phyloP scores from a whole-genome alignment of 208 protist genomes.

The Borovskyia barvae region DNA sequence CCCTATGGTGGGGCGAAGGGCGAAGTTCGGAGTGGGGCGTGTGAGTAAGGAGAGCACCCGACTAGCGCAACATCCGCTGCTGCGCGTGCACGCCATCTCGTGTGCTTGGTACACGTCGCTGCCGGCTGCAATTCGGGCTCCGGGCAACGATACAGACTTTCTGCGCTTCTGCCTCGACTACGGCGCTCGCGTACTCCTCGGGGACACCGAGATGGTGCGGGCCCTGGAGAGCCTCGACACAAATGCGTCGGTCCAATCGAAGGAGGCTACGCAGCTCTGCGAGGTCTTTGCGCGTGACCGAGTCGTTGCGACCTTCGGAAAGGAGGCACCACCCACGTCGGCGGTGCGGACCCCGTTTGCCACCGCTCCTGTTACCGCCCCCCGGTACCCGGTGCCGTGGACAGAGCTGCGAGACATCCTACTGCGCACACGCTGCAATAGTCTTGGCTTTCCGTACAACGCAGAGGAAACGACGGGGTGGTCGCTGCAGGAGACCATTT shows the following conservation, averaged over 20 bases:
- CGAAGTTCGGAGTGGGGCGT: no score
- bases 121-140: conserved; percentile 46
- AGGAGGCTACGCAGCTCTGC: conserved; percentile 42
- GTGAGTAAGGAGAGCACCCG: no score
- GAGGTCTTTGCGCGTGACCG: conserved; percentile 57
- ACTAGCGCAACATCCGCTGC: conserved; percentile 19
- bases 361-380: conserved; percentile 21
- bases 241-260: conserved; percentile 40
- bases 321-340: background rate
- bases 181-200: conserved; percentile 42
- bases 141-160: conserved; percentile 76
- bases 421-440: conserved; percentile 67
- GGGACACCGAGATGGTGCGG: conserved; percentile 34
- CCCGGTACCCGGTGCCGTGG: conserved; percentile 40
- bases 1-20: background rate
- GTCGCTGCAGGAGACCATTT: conserved; percentile 61
- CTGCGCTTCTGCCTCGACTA: conserved; percentile 78
- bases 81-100: conserved; percentile 44
- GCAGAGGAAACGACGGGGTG: conserved; percentile 63
- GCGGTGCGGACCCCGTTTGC: conserved; percentile 1
- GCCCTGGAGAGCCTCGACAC: conserved; percentile 34
- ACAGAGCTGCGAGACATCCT: conserved; percentile 60
- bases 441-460: conserved; percentile 79
- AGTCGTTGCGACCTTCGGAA: conserved; percentile 40
- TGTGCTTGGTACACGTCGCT: conserved; percentile 75